Evolutionary conservation across 2,329 filamentous ascomycete species (phyloP), one percentile per base, ranked within the genome.

Genomic region (Botryotinia convoluta): DNA sequence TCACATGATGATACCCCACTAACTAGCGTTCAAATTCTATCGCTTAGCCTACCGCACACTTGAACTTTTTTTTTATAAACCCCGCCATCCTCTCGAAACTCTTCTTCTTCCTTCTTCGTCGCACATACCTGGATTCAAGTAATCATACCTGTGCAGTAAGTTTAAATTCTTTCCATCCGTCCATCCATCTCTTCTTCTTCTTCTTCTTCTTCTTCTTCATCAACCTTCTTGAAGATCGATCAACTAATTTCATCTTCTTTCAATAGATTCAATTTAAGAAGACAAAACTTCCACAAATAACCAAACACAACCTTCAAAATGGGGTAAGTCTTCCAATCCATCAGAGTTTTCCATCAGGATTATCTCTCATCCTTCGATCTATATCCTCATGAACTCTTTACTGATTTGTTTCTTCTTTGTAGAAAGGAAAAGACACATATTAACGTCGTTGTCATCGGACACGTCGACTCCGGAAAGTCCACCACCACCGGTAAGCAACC

Each of bases 391-490:
- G 60, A 68, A 73, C 62, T 72, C 32, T 29, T 51, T 74, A 75
- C 79, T 81, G 73, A 81, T 75, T 10, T 44, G n/a, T 73, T 69
- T 78, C 69, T 67, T 39, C 76, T 63, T 29, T 79, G 81, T 83
- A 95, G 95, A 93, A 98, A 94, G 90, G 91, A 97, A 83, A 97
- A 97, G 92, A 87, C 86, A 87, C 95, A 98, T 87, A 94, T 98
- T 87, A 95, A 95, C 93, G 92, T 97, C 87, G 94, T 97, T 88
- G 94, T 97, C 86, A 97, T 97, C 90, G 94, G 95, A 90, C 95
- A 97, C 92, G 95, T 97, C 93, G 94, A 97, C 88, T 97, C 94
- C 86, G 95, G 95, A 89, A 98, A 98, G 92, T 97, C 95, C 82
- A 98, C 95, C 86, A 98, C 95, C 86, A 93, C 91, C 81, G 91